Base-by-base conservation (phyloP, 2,329 filamentous ascomycete genomes). In the Colletotrichum zoysiae region DNA sequence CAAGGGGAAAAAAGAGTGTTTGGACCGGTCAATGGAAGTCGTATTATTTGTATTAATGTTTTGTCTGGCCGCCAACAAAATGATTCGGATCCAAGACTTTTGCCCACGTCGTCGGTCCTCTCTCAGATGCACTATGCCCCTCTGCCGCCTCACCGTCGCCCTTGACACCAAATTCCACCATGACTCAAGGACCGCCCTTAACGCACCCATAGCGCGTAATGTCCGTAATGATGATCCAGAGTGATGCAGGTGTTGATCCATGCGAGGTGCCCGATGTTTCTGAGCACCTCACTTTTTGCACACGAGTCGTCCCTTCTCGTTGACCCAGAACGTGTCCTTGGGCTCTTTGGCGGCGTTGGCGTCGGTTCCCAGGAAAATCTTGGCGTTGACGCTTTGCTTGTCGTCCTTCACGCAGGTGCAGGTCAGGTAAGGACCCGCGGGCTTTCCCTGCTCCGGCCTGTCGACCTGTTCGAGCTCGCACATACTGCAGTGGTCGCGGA, bases 331-430 rank as follows among this genome's bases (percentile, higher is more conserved):
- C 40, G 20, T 6, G 38, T 62, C 26, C 30, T 55, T 38, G 33
- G 9, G 57, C 12, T 50, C 11, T 5, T n/a, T 60, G 26, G 57
- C 42, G 1, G 2, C 16, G 26, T 18, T 8, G 30, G 12, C 4
- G 30, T 60, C 57, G 23, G 20, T 5, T 6, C 57, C 57, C 57
- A 60, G 30, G 16, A 26, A 30, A 20, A 60, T 33, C 57, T 18
- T 60, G 23, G 57, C 38, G 33, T 50, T 26, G 14, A 53, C 58
- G 11, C 35, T 40, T 18, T 56, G 23, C 38, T 38, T 35, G 12
- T 67, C 48, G 5, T 48, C 3, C 46, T 53, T 62, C 26, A 38
- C 40, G 30, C 65, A 67, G 1, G 23, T 18, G 38, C 65, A 67
- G 26, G 16, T 40, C n/a, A 66, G 55, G 42, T 59, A 42, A 35